These are phyloP conservation scores for Pistacia atlantica DNA, from an alignment of 345 rosid species.

Conservation along the genomic window DNA sequence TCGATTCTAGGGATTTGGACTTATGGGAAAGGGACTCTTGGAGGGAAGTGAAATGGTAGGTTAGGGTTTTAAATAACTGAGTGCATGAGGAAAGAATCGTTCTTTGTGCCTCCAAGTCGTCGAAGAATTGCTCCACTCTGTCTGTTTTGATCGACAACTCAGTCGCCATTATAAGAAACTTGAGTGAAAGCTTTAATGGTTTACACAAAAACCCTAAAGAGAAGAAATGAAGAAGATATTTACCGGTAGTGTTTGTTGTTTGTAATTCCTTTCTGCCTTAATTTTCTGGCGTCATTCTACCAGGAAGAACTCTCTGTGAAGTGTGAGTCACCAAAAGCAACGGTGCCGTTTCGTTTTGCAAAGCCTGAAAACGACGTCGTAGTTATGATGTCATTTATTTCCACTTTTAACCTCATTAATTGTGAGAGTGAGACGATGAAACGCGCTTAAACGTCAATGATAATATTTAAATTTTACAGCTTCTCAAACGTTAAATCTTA, in stretches of 20 bases:
- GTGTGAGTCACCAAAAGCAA: background rate
- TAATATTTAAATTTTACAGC: too few relatives aligned
- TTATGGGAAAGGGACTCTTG: conserved; percentile 37
- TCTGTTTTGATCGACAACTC: conserved; percentile 32
- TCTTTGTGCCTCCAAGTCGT: conserved; percentile 45
- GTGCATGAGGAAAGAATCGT: conserved; percentile 43
- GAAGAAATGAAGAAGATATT: background rate
- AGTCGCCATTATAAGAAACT: conserved; percentile 24
- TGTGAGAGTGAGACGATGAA: too few relatives aligned
- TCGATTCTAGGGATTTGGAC: conserved; percentile 44
- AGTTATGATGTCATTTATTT: too few relatives aligned
- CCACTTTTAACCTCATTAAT: too few relatives aligned
- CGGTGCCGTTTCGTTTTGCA: background rate
- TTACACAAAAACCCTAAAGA: background rate
- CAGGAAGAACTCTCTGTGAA: background rate
- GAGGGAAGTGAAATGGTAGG: conserved; percentile 48
- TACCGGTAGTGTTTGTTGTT: too few relatives aligned
- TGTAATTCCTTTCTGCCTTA: background rate
- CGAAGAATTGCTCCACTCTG: conserved; percentile 42
- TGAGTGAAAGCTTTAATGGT: too few relatives aligned
- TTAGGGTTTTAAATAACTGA: conserved; percentile 41
- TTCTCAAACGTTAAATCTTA: too few relatives aligned
- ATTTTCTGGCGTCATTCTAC: background rate
- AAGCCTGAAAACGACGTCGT: background rate
- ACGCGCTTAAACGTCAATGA: too few relatives aligned